Conservation (phyloP, 805 yeast genomes). For the Saturnispora mendoncae region DNA sequence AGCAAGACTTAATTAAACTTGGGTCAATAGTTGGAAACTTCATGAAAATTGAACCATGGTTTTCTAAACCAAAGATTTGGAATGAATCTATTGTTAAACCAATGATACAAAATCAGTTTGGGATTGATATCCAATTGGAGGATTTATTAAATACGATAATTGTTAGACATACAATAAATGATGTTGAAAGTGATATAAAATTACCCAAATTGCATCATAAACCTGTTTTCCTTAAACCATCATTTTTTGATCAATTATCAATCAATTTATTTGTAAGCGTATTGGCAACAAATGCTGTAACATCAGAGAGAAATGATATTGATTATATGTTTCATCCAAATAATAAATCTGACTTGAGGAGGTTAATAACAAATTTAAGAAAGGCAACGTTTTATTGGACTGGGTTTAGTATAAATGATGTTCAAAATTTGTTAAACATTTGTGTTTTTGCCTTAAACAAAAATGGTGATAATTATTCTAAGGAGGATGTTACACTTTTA, state of each 20-base stretch:
- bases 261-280: conserved; percentile 59
- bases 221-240: conserved; percentile 52
- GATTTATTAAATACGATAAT: conserved; percentile 39
- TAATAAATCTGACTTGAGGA: conserved; percentile 43
- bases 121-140: conserved; percentile 34
- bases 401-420: conserved; percentile 54
- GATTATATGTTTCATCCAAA: conserved; percentile 66
- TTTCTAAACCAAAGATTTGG: conserved; percentile 41
- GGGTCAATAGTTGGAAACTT: conserved; percentile 47
- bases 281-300: conserved; percentile 62
- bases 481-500: conserved; percentile 35
- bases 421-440: conserved; percentile 42
- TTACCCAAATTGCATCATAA: conserved; percentile 53
- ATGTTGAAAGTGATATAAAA: conserved; percentile 45
- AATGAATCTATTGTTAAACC: conserved; percentile 37
- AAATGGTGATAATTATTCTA: conserved; percentile 27
- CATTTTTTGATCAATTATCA: conserved; percentile 51
- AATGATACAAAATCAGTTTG: conserved; percentile 32
- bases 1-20: conserved; percentile 43
- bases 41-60: conserved; percentile 53
- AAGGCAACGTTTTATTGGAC: conserved; percentile 70
- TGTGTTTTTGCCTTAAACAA: conserved; percentile 37
- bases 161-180: conserved; percentile 47
- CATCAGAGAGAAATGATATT: conserved; percentile 56
- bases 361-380: conserved; percentile 53